phyloP scores from a whole-genome alignment of 257 asterid genomes.

The Gardenia jasminoides region DNA sequence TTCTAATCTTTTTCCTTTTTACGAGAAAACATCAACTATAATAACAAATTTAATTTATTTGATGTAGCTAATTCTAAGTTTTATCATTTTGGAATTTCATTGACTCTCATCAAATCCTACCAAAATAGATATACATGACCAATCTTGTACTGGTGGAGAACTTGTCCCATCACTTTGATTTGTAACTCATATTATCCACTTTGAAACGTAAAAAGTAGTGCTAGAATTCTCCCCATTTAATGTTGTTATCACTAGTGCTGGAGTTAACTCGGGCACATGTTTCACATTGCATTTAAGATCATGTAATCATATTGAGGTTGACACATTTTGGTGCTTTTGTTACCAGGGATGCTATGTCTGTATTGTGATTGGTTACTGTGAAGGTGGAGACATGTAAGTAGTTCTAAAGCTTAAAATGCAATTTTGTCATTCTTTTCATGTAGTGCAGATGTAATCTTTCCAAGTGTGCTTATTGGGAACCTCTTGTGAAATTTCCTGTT shows the following conservation, averaged over 20 bases:
- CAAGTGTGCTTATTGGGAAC: slow-evolving; percentile 9
- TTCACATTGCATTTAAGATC: neutral
- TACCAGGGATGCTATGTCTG: slow-evolving; percentile 94
- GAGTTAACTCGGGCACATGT: neutral
- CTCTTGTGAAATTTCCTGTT: slow-evolving; percentile 18
- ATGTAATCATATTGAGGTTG: neutral
- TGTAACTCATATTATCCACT: neutral
- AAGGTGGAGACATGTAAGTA: slow-evolving; percentile 96
- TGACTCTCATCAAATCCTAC: too few species aligned
- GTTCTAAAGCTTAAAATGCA: slow-evolving; percentile 10
- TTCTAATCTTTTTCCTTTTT: too few species aligned
- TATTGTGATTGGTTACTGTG: slow-evolving; percentile 90
- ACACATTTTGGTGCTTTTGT: slow-evolving; percentile 14
- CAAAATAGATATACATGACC: neutral
- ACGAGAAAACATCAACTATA: too few species aligned
- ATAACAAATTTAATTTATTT: too few species aligned
- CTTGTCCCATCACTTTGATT: neutral
- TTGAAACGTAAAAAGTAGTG: neutral
- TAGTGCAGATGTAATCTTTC: neutral
- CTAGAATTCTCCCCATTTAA: neutral
- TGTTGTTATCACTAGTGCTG: neutral
- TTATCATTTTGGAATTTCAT: too few species aligned
- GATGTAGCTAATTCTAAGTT: too few species aligned
- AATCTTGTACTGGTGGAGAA: neutral
- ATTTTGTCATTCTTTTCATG: slow-evolving; percentile 2